Conservation (phyloP, 371 early-diverging fungal genomes). For the Mitosporidium daphniae region DNA sequence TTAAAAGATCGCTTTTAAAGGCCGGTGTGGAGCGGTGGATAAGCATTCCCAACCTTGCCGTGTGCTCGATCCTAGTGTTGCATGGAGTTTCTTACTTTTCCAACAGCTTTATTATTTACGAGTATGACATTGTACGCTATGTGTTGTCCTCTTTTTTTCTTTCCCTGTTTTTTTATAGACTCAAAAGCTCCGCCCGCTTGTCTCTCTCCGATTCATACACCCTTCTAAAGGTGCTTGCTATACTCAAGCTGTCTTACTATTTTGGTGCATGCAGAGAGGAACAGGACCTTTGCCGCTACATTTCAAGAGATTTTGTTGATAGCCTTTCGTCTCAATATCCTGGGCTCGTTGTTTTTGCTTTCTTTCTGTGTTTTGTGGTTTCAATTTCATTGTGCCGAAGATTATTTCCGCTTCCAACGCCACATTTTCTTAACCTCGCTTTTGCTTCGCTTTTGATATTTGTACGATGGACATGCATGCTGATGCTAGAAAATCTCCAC, state of each 20-base stretch:
- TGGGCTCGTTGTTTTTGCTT: conserved; percentile 3
- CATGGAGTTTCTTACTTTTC: conserved; percentile 27
- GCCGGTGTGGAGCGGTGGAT: no score
- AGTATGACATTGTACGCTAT: conserved; percentile 24
- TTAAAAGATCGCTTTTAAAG: no score
- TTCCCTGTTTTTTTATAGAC: conserved; percentile 10
- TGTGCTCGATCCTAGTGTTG: conserved; percentile 10
- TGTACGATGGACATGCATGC: conserved; percentile 9
- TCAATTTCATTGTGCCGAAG: no score
- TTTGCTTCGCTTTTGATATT: conserved; percentile 13
- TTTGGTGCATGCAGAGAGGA: conserved; percentile 56
- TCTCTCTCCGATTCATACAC: conserved; percentile 8
- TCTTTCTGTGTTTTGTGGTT: conserved; percentile 8
- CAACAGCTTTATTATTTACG: conserved; percentile 47
- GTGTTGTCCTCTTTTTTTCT: conserved; percentile 14
- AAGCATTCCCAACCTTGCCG: no score
- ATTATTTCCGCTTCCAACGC: no score
- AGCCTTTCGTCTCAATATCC: conserved; percentile 3
- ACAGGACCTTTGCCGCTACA: conserved; percentile 22
- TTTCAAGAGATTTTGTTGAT: conserved; percentile 2
- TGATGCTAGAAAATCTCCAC: no score
- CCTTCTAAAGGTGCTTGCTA: conserved; percentile 14
- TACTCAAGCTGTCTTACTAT: conserved; percentile 13
- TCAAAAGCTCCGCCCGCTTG: conserved; percentile 5
- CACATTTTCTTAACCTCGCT: conserved; percentile 17